Conservation (phyloP, 164 flowering plant genomes). For the Platanus orientalis region DNA sequence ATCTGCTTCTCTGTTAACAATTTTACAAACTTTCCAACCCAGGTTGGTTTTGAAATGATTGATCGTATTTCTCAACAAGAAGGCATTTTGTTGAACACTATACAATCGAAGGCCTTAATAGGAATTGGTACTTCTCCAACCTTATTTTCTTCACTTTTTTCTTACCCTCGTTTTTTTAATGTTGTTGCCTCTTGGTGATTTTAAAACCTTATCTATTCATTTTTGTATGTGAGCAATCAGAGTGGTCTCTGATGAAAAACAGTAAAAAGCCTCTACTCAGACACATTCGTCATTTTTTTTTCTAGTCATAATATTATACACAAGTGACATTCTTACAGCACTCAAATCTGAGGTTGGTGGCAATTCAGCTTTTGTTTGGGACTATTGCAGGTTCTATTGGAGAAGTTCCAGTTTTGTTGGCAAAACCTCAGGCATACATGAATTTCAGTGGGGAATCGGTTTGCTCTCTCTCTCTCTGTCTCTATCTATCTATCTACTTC, state of each 20-base stretch:
- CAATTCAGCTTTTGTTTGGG: slow-evolving; percentile 19
- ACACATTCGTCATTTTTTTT: background rate
- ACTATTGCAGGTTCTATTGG: slow-evolving; percentile 84
- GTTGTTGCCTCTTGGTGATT: background rate
- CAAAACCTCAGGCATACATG: slow-evolving; percentile 94
- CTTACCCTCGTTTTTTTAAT: too few relatives aligned
- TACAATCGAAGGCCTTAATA: slow-evolving; percentile 87
- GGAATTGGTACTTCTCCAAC: slow-evolving; percentile 70
- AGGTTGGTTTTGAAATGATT: slow-evolving; percentile 99
- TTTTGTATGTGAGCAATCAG: background rate
- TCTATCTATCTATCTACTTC: slow-evolving; percentile 13
- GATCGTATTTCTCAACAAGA: slow-evolving; percentile 67
- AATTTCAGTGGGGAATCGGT: slow-evolving; percentile 96
- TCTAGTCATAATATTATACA: too few relatives aligned
- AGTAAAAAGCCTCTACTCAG: too few relatives aligned
- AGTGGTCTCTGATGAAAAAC: too few relatives aligned
- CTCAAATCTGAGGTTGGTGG: slow-evolving; percentile 8
- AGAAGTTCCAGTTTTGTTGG: slow-evolving; percentile 83
- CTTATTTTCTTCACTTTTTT: background rate
- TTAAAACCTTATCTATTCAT: background rate
- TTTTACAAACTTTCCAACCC: background rate
- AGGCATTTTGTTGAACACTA: slow-evolving; percentile 78
- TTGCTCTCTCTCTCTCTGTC: too few relatives aligned
- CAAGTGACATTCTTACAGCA: background rate
- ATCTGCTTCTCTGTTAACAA: background rate